phyloP scores from a whole-genome alignment of 176 grass and related monocot species.

The Aegilops tauschii region DNA sequence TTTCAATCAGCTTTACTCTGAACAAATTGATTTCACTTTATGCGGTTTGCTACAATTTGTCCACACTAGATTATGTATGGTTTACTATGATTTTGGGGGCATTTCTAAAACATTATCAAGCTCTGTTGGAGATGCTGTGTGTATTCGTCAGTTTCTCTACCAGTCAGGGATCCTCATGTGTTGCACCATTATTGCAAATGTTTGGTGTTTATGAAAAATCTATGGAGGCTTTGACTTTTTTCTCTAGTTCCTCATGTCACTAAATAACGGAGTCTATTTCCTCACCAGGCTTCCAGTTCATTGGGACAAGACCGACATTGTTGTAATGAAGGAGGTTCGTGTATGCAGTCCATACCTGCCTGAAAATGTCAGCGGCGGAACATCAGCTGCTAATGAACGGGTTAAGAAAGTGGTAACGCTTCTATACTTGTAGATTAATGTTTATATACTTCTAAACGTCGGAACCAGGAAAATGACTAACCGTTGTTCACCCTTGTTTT shows the following conservation, averaged over 20 bases:
- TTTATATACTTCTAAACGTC: conserved; percentile 3
- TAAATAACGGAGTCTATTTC: conserved; percentile 19
- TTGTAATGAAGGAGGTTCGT: conserved; percentile 91
- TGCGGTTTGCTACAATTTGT: conserved; percentile 22
- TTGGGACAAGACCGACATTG: conserved; percentile 93
- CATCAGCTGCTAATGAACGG: conserved; percentile 80
- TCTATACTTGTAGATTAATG: not conserved
- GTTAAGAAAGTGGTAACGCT: conserved; percentile 96
- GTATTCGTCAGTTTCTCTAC: not conserved
- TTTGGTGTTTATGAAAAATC: not conserved
- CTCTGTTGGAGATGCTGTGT: not conserved
- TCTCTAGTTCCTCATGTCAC: not conserved
- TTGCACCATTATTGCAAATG: not conserved
- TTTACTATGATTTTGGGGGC: not conserved
- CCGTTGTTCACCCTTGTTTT: not conserved
- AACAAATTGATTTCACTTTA: conserved; percentile 1
- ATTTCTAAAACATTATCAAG: not conserved
- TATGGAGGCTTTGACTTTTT: not conserved
- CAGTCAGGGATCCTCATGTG: not conserved
- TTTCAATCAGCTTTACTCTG: not conserved
- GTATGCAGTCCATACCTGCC: conserved; percentile 86
- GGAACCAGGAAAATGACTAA: not conserved
- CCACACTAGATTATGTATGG: not conserved
- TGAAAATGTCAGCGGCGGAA: conserved; percentile 90
- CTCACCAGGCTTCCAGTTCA: conserved; percentile 85